phyloP scores from a whole-genome alignment of 1,284 basidiomycete genomes.

The Naganishia albida region DNA sequence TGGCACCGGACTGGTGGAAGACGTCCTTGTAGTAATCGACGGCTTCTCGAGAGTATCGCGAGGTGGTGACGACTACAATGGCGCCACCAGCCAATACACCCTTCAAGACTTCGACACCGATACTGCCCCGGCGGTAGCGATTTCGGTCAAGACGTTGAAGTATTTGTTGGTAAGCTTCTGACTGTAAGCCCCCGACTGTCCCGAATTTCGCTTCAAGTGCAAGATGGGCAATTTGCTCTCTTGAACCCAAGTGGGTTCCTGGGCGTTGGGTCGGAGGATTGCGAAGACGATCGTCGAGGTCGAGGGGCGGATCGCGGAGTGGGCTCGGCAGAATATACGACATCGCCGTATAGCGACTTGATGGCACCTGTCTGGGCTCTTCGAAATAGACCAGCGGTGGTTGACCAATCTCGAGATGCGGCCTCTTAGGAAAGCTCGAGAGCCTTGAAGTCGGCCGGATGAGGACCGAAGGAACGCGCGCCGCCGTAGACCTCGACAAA shows the following conservation, averaged over 20 bases:
- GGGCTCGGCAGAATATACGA: constrained; percentile 69
- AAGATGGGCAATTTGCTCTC: constrained; percentile 91
- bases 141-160: constrained; percentile 93
- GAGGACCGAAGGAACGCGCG: constrained; percentile 75
- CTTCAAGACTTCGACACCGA: constrained; percentile 96
- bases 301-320: constrained; percentile 61
- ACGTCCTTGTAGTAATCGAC: constrained; percentile 99
- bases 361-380: constrained; percentile 97
- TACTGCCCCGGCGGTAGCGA: constrained; percentile 97
- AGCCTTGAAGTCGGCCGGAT: constrained; percentile 77
- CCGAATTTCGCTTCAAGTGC: constrained; percentile 97
- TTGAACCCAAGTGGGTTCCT: constrained; percentile 70
- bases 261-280: constrained; percentile 83
- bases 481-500: constrained; percentile 69
- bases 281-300: constrained; percentile 82
- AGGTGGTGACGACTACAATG: constrained; percentile 95
- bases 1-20: constrained; percentile 92
- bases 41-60: constrained; percentile 86
- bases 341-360: constrained; percentile 94
- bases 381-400: constrained; percentile 91
- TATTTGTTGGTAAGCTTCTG: constrained; percentile 94
- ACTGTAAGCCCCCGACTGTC: constrained; percentile 91
- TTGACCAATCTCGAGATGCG: constrained; percentile 72
- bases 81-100: constrained; percentile 94
- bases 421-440: constrained; percentile 70